Base-by-base conservation (phyloP, 176 grass and related monocot species). In the Tillandsia leiboldiana region DNA sequence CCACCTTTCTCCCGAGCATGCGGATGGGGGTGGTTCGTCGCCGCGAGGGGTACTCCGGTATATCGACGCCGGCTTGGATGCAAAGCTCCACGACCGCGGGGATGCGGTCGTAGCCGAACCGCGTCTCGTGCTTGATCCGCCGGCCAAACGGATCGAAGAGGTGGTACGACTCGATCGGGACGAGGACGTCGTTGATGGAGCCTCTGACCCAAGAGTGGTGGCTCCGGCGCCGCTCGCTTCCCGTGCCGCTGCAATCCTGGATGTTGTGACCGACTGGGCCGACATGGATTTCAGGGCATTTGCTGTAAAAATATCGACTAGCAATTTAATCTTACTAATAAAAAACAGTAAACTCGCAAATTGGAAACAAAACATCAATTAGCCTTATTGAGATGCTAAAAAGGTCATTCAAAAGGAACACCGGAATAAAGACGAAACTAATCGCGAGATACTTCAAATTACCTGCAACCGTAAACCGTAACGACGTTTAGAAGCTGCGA, bases 1-100 rank as follows among this genome's bases (percentile, higher is more conserved):
- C 83, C 51, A 97, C 82, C 77, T 90, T 97, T 81, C 90, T 97
- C 51, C 86, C 94, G n/a, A 89, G 79, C 86, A 92, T 92, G 42
- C 84, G 77, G 27, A 97, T 77, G 51, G 94, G 86, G n/a, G 77
- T 50, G 56, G 86, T 87, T 10, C 89, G 79, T 69, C 89, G 78
- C 33, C 89, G 84, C 47, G 86, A 90, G 50, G 93, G 93, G 33
- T 92, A 97, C 11, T 90, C 86, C 2, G 84, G 86, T 70, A 92
- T 64, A 68, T 97, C 82, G 1, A 89, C 86, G 71, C 93, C 93
- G 26, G 89, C 93, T 78, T 97, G 88, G 81, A 97, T 87, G 84
- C 93, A 92, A 59, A 97, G 79, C 78, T 87, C 93, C 70, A 92
- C 82, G 26, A 97, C 85, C 51, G 86, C 93, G 29, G 89, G 93